Percentiles rank a stretch among this genome's conserved stretches.
Evolutionary conservation across 805 yeast genomes (phyloP).

Genomic region (Candida boidinii): DNA sequence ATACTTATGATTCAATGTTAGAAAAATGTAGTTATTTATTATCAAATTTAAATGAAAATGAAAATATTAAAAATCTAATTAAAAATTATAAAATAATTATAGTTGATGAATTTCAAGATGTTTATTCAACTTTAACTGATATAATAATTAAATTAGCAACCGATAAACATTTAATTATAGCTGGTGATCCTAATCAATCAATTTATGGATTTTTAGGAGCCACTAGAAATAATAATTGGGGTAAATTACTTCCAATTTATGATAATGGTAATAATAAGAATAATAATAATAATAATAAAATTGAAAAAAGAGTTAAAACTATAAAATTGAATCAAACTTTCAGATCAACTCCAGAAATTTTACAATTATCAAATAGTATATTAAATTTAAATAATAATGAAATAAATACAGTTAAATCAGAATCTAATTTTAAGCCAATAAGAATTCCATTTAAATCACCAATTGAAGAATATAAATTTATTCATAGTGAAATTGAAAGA

Average conservation of each 20-base stretch:
- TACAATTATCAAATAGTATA: constrained; percentile 30
- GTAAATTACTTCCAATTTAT: constrained; percentile 10
- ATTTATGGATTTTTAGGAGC: constrained; percentile 63
- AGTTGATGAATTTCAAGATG: constrained; percentile 72
- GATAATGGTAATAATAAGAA: constrained; percentile 10
- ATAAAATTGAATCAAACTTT: constrained; percentile 43
- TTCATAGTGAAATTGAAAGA: constrained; percentile 35
- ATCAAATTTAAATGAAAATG: not conserved
- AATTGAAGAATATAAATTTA: constrained; percentile 32
- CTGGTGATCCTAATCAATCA: constrained; percentile 68
- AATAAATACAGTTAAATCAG: constrained; percentile 3
- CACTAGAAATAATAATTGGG: constrained; percentile 17
- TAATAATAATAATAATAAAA: too few species aligned
- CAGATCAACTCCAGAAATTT: constrained; percentile 52
- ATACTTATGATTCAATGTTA: constrained; percentile 18
- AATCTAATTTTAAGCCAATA: constrained; percentile 13
- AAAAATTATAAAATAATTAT: constrained; percentile 32
- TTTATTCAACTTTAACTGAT: constrained; percentile 41
- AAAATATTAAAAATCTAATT: not conserved
- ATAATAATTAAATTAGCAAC: constrained; percentile 31
- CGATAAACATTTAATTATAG: constrained; percentile 48
- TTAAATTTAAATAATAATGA: constrained; percentile 10
- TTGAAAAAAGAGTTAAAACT: too few species aligned
- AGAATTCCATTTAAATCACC: constrained; percentile 18
- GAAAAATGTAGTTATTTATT: constrained; percentile 11